These are phyloP conservation scores for Psilocybe subaeruginosa DNA, from an alignment of 768 basidiomycete genomes.

Conservation along the genomic window DNA sequence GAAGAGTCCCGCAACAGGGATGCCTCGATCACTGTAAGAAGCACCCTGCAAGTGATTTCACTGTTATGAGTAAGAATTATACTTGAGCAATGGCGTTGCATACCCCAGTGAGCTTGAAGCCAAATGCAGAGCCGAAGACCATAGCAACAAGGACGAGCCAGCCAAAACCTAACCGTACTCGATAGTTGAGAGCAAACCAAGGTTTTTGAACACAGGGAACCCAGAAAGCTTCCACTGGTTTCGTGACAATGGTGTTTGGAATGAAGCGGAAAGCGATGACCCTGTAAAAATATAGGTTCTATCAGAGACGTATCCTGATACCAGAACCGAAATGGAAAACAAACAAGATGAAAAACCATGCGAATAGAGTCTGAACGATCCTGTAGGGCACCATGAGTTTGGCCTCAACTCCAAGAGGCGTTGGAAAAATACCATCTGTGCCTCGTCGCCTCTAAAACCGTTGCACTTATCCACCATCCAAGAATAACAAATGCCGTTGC, in stretches of 20 bases:
- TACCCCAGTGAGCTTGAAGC: constrained; percentile 65
- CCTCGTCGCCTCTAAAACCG: constrained; percentile 66
- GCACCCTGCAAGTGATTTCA: constrained; percentile 36
- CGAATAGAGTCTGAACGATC: constrained; percentile 81
- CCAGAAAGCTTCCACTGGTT: constrained; percentile 78
- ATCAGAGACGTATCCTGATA: background rate
- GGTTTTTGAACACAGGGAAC: constrained; percentile 63
- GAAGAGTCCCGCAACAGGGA: constrained; percentile 77
- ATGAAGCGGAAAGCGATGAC: constrained; percentile 87
- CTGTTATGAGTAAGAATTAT: constrained; percentile 10
- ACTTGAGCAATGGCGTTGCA: constrained; percentile 28
- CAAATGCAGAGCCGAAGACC: constrained; percentile 85
- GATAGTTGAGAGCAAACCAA: constrained; percentile 57
- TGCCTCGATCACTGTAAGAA: constrained; percentile 76
- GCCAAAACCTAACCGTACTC: constrained; percentile 60
- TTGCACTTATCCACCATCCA: constrained; percentile 87
- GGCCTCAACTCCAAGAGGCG: constrained; percentile 7
- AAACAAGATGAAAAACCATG: constrained; percentile 81
- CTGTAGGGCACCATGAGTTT: constrained; percentile 35
- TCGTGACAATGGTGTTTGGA: constrained; percentile 68
- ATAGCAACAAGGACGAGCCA: constrained; percentile 78
- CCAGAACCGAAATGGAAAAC: constrained; percentile 36
- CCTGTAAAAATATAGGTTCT: constrained; percentile 39
- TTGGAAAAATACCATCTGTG: constrained; percentile 63
- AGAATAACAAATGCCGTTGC: constrained; percentile 64